Evolutionary conservation across 2,329 filamentous ascomycete species (phyloP).

Genomic region (Beauveria australis): DNA sequence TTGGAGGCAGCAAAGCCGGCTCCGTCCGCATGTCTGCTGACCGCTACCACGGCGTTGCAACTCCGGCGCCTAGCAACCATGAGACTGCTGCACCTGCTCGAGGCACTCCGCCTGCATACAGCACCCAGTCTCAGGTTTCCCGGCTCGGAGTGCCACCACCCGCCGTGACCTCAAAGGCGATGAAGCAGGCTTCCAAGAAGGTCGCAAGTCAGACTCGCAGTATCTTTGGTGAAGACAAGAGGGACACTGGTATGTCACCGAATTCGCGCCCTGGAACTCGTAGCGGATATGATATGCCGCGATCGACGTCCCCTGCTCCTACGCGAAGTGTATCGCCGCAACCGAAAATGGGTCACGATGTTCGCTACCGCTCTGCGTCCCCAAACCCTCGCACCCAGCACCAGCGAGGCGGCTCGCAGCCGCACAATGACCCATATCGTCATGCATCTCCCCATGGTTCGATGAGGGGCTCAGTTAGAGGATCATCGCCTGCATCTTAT

Average conservation of each 20-base stretch:
- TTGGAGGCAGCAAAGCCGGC: conserved; percentile 67
- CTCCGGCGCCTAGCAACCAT: conserved; percentile 54
- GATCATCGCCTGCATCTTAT: conserved; percentile 41
- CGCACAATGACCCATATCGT: conserved; percentile 34
- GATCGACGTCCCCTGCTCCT: conserved; percentile 60
- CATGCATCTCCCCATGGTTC: conserved; percentile 43
- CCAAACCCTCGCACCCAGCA: conserved; percentile 54
- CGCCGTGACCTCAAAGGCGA: conserved; percentile 85
- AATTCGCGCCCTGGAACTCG: conserved; percentile 50
- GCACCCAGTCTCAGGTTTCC: conserved; percentile 55
- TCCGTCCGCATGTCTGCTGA: conserved; percentile 87
- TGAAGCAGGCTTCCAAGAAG: conserved; percentile 90
- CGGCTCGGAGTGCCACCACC: conserved; percentile 82
- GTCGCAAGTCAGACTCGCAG: conserved; percentile 76
- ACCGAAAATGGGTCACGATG: conserved; percentile 44
- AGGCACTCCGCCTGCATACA: conserved; percentile 81
- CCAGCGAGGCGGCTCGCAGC: conserved; percentile 32
- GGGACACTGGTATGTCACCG: conserved; percentile 26
- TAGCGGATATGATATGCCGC: conserved; percentile 41
- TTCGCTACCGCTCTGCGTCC: conserved; percentile 43
- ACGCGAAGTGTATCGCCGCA: conserved; percentile 56
- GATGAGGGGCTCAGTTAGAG: conserved; percentile 34
- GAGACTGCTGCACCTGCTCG: conserved; percentile 49
- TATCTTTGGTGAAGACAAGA: conserved; percentile 53
- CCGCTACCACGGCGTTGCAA: conserved; percentile 85